Percentiles rank a stretch among this genome's conserved stretches.
phyloP scores from a whole-genome alignment of 202 grass and related monocot species.

The Panicum hallii region DNA sequence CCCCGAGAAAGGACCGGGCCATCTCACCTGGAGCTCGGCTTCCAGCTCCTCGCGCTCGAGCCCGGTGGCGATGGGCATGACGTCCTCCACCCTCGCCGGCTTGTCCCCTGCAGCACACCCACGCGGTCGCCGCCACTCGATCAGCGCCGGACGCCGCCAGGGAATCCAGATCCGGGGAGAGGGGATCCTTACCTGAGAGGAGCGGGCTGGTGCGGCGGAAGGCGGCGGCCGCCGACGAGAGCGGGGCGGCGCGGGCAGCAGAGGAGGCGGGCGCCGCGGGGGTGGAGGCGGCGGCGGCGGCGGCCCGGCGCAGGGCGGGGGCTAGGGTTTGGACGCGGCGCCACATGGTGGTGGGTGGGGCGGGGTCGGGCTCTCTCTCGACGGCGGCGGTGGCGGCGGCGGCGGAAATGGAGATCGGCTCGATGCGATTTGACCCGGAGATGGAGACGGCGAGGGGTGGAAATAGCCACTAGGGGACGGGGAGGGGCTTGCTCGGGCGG shows the following conservation, averaged over 20 bases:
- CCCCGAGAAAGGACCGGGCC: background rate
- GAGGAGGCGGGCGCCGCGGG: conserved; percentile 32
- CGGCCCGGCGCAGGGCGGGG: conserved; percentile 54
- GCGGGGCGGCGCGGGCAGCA: conserved; percentile 37
- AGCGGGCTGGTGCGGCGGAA: conserved; percentile 78
- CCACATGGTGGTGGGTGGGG: conserved; percentile 61
- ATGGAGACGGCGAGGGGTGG: conserved; percentile 18
- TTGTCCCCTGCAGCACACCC: conserved; percentile 60
- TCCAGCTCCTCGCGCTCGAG: conserved; percentile 85
- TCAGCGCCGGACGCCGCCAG: conserved; percentile 5
- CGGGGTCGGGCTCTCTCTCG: conserved; percentile 41
- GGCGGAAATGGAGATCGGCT: conserved; percentile 41
- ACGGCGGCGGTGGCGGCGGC: conserved; percentile 31
- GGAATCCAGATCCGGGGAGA: conserved; percentile 40
- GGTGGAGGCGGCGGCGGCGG: conserved; percentile 35
- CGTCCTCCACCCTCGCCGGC: conserved; percentile 72
- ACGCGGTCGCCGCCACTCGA: conserved; percentile 20
- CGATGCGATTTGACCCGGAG: conserved; percentile 58
- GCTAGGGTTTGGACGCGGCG: conserved; percentile 70
- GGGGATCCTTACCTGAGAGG: conserved; percentile 63
- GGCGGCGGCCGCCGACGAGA: conserved; percentile 55
- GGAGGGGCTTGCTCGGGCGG: background rate
- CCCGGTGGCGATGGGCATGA: conserved; percentile 90
- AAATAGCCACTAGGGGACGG: background rate
- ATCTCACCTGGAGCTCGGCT: conserved; percentile 72